Conservation (phyloP, 805 yeast species). For the Kodamaea fukazawae region DNA sequence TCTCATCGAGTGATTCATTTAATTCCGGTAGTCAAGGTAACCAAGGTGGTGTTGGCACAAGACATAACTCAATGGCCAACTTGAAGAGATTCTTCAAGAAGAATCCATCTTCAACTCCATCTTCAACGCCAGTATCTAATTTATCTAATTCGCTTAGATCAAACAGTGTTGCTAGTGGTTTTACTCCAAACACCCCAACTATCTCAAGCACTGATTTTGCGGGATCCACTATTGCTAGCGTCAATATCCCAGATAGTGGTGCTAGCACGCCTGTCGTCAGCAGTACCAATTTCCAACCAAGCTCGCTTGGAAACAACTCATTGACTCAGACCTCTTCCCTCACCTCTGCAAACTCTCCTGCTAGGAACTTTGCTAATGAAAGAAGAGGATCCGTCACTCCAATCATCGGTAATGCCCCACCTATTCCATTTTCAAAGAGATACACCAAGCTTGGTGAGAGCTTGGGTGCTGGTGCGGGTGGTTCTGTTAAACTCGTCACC, state of each 20-base stretch:
- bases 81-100: slow-evolving; percentile 69
- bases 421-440: slow-evolving; percentile 64
- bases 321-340: slow-evolving; percentile 33
- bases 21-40: slow-evolving; percentile 8
- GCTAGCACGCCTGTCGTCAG: slow-evolving; percentile 10
- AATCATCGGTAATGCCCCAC: slow-evolving; percentile 20
- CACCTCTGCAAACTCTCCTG: slow-evolving; percentile 13
- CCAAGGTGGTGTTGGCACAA: slow-evolving; percentile 29
- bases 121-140: slow-evolving; percentile 18
- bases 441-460: slow-evolving; percentile 82
- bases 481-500: slow-evolving; percentile 73
- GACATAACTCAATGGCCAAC: slow-evolving; percentile 79
- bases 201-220: slow-evolving; percentile 1
- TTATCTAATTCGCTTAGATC: slow-evolving; percentile 24
- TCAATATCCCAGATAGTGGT: slow-evolving; percentile 9
- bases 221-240: neutral
- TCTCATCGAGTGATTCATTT: slow-evolving; percentile 35
- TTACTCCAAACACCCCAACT: slow-evolving; percentile 6
- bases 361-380: slow-evolving; percentile 18
- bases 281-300: slow-evolving; percentile 14
- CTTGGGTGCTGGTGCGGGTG: slow-evolving; percentile 95
- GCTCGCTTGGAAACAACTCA: slow-evolving; percentile 20
- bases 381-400: slow-evolving; percentile 37
- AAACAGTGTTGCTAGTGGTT: slow-evolving; percentile 7
- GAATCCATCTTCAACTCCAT: slow-evolving; percentile 16